Evolutionary conservation across 306 rosid species (phyloP).

Genomic region (Vachellia pachyceras): DNA sequence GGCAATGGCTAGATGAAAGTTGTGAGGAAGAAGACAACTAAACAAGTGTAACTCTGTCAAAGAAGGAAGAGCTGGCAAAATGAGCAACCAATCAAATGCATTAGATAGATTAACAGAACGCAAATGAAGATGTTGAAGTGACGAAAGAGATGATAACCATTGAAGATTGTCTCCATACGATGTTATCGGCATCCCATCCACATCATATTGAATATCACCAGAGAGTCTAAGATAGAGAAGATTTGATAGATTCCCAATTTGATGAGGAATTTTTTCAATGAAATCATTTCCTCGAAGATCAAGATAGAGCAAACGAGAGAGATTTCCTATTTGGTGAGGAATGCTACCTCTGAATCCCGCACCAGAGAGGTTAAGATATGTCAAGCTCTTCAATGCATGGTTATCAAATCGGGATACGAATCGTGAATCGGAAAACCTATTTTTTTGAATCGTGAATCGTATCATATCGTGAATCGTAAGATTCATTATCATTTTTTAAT

Average conservation of each 20-base stretch:
- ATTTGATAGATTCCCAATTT: too few relatives aligned
- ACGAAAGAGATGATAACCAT: too few relatives aligned
- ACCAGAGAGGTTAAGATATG: neutral
- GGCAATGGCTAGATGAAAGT: neutral
- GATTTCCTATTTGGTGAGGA: neutral
- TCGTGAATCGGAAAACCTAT: too few relatives aligned
- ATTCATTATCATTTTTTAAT: too few relatives aligned
- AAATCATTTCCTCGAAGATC: neutral
- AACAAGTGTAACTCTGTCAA: neutral
- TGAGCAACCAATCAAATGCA: conserved; percentile 35
- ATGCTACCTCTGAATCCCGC: neutral
- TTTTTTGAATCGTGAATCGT: too few relatives aligned
- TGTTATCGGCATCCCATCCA: too few relatives aligned
- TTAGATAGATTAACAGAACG: accelerated
- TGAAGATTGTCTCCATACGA: too few relatives aligned
- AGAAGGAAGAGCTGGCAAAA: neutral
- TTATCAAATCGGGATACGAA: too few relatives aligned
- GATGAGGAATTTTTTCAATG: neutral
- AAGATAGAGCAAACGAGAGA: neutral
- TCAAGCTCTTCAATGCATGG: too few relatives aligned
- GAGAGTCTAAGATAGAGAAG: neutral
- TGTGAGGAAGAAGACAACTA: accelerated
- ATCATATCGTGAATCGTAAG: too few relatives aligned
- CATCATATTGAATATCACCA: neutral
- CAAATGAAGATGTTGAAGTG: too few relatives aligned